A percentile compares a stretch with the other conserved stretches of the same genome.
Conservation (phyloP, 495 filamentous ascomycete species). For the Sphaerosporella brunnea region DNA sequence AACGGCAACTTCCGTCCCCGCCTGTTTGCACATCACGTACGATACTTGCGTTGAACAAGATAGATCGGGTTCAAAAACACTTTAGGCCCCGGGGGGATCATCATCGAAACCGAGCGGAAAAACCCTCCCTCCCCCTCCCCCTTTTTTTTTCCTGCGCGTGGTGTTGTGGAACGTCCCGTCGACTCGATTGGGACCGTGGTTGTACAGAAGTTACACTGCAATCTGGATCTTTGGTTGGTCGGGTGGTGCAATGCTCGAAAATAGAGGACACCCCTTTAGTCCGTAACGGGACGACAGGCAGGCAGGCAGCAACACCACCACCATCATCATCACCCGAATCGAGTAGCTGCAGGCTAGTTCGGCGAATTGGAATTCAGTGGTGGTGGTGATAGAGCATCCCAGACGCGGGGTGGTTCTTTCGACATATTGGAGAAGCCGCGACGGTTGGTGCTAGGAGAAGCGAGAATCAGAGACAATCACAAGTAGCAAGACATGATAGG, state of each 20-base stretch:
- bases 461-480: no score
- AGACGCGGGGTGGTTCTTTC: not conserved
- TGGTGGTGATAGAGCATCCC: not conserved
- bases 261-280: not conserved
- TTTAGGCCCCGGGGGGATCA: no score
- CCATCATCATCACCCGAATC: not conserved
- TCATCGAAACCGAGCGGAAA: constrained; percentile 1
- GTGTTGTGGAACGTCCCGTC: not conserved
- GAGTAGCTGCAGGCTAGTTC: constrained; percentile 3
- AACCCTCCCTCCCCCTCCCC: not conserved
- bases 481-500: not conserved
- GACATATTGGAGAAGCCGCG: not conserved
- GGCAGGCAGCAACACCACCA: no score
- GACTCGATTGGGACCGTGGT: not conserved
- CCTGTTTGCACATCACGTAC: no score
- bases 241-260: not conserved
- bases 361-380: no score
- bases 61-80: no score
- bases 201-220: not conserved
- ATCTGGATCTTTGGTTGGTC: not conserved
- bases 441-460: not conserved
- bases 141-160: not conserved
- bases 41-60: no score
- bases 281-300: not conserved
- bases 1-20: no score